Base-by-base conservation (phyloP, 1,284 basidiomycete genomes). In the Apiotrichum domesticum region DNA sequence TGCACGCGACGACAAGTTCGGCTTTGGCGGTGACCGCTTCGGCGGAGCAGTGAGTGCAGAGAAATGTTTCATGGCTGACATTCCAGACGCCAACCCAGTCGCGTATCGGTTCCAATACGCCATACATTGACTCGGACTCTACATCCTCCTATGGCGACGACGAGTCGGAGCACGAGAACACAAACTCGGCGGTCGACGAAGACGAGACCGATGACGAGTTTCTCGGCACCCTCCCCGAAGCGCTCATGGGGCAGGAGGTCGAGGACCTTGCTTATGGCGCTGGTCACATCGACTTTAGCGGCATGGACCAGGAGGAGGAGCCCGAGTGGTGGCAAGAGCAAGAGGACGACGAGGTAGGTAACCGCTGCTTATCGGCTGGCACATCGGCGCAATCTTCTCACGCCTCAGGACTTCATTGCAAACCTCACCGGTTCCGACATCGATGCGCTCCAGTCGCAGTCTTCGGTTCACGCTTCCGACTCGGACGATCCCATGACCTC, bases 261-360 rank as follows among this genome's bases (percentile, higher is more conserved):
- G 73, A 75, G 53, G 73, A 75, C 64, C 63, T 75, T 44, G 67
- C 65, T 7, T 75, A 75, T 52, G 73, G 73, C 32, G 70, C 66
- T 0, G 71, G 68, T 29, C 59, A 57, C 9, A 45, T 56, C 2
- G 72, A 71, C 44, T 51, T 62, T 11, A 21, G 21, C 21, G 64
- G 67, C 32, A 47, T 66, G 32, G 68, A 71, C 37, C 55, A 61
- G 9, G 56, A 65, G n/a, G 57, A 54, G 3, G 48, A 62, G 45
- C 55, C 52, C 40, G 66, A 61, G 14, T 61, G 56, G 53, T 66
- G 67, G 63, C 58, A 60, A 56, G 57, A 62, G 43, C 61, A 66
- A 42, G 70, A 71, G 37, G 68, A 68, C n/a, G 68, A 70, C 39
- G 69, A 72, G 54, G 69, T 68, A 32, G 35, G 52, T 58, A 21